phyloP scores from a whole-genome alignment of 495 filamentous ascomycete genomes.

The Aspergillus hancockii region DNA sequence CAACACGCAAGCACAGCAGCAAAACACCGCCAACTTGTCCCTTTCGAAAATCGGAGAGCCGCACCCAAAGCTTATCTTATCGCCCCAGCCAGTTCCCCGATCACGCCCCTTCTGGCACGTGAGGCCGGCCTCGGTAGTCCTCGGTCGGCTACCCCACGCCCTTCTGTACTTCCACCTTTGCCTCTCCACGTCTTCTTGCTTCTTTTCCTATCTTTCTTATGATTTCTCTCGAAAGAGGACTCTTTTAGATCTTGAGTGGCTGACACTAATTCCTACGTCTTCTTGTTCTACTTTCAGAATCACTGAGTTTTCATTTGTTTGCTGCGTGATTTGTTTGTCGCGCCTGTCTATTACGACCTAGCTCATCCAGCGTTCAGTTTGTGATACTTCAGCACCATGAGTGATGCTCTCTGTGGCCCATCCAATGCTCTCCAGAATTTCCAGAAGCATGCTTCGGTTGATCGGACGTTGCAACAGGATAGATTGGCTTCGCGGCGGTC shows the following conservation, averaged over 20 bases:
- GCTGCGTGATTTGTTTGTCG: background rate
- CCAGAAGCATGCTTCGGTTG: slow-evolving; percentile 74
- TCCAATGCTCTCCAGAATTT: slow-evolving; percentile 87
- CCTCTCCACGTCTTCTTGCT: background rate
- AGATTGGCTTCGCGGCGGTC: slow-evolving; percentile 57
- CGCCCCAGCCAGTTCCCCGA: slow-evolving; percentile 24
- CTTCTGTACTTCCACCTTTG: background rate
- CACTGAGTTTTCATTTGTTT: too few species aligned
- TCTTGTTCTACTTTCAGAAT: too few species aligned
- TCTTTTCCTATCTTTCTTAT: slow-evolving; percentile 8
- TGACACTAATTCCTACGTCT: too few species aligned
- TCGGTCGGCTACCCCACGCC: slow-evolving; percentile 21
- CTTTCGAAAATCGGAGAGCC: slow-evolving; percentile 29
- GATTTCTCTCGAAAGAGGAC: background rate
- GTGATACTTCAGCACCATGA: slow-evolving; percentile 53
- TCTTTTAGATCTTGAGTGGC: background rate
- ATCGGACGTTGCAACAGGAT: slow-evolving; percentile 85
- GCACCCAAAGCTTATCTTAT: slow-evolving; percentile 39
- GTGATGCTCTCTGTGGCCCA: slow-evolving; percentile 82
- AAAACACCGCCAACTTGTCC: slow-evolving; percentile 34
- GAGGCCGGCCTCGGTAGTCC: slow-evolving; percentile 34
- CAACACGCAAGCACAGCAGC: slow-evolving; percentile 13
- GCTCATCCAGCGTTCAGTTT: background rate
- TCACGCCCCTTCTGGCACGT: slow-evolving; percentile 14
- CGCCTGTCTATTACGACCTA: background rate